Conservation (phyloP, 495 filamentous ascomycete species). For the Penicillium nucicola region DNA sequence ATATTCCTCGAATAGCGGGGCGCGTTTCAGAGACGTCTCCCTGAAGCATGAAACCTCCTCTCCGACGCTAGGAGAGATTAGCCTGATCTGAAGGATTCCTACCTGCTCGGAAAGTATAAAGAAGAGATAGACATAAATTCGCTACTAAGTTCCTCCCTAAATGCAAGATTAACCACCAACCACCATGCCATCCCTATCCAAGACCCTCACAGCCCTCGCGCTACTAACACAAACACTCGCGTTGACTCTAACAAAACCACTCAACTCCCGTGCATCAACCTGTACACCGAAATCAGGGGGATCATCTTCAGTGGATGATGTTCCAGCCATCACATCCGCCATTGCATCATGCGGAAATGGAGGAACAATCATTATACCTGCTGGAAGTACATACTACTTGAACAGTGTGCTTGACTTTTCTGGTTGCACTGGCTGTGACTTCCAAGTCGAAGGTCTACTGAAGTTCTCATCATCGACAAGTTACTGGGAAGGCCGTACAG, state of each 20-base stretch:
- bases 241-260: not conserved
- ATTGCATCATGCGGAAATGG: conserved; percentile 36
- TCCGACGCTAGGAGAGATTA: too few relatives aligned
- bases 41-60: not conserved
- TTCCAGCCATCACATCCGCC: conserved; percentile 35
- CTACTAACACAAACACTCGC: not conserved
- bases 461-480: conserved; percentile 33
- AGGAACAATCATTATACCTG: conserved; percentile 43
- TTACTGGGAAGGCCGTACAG: conserved; percentile 38
- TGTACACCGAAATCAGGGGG: conserved; percentile 38
- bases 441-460: conserved; percentile 41
- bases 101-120: too few relatives aligned
- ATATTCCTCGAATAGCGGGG: conserved; percentile 17
- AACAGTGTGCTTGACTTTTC: conserved; percentile 38
- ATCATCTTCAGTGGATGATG: conserved; percentile 30
- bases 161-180: not conserved
- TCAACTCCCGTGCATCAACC: conserved; percentile 16
- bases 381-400: conserved; percentile 36
- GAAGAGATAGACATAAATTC: too few relatives aligned
- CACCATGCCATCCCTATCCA: not conserved
- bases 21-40: conserved; percentile 4
- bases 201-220: conserved; percentile 1
- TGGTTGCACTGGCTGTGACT: conserved; percentile 35
- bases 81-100: too few relatives aligned
- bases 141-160: too few relatives aligned